A percentile compares a stretch with the other conserved stretches of the same genome.
These are phyloP conservation scores for Bipolaris bicolor DNA, from an alignment of 2,329 filamentous ascomycete species.

Conservation along the genomic window DNA sequence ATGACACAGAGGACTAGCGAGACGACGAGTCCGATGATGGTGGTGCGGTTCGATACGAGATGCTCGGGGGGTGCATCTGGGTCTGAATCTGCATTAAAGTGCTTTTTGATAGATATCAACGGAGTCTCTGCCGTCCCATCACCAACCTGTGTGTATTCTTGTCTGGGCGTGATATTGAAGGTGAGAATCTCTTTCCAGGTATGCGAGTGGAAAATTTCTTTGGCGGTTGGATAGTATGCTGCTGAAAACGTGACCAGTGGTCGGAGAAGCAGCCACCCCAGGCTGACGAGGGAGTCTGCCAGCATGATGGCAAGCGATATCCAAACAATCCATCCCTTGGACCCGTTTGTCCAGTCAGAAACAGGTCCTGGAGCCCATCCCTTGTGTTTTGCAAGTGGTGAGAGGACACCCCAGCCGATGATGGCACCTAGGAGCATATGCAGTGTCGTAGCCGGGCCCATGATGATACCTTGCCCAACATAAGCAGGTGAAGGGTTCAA, in stretches of 20 bases:
- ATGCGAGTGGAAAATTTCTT: slow-evolving; percentile 37
- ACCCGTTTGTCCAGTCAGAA: slow-evolving; percentile 86
- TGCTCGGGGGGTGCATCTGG: slow-evolving; percentile 85
- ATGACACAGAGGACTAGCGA: slow-evolving; percentile 81
- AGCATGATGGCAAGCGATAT: slow-evolving; percentile 95
- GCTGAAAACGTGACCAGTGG: slow-evolving; percentile 62
- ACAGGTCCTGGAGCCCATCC: slow-evolving; percentile 92
- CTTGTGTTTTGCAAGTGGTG: slow-evolving; percentile 80
- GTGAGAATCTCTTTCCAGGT: slow-evolving; percentile 46
- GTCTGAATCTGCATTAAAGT: slow-evolving; percentile 48
- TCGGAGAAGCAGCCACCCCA: slow-evolving; percentile 76
- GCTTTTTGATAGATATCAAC: slow-evolving; percentile 39
- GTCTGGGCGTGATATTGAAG: slow-evolving; percentile 42
- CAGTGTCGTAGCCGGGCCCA: slow-evolving; percentile 92
- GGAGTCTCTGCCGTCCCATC: slow-evolving; percentile 29
- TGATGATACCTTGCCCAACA: slow-evolving; percentile 96
- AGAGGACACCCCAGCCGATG: slow-evolving; percentile 88
- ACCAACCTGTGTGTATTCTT: slow-evolving; percentile 49
- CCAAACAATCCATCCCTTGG: slow-evolving; percentile 99
- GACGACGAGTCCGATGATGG: slow-evolving; percentile 74
- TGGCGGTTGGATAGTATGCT: slow-evolving; percentile 45
- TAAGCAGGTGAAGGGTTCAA: slow-evolving; percentile 97
- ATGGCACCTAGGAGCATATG: slow-evolving; percentile 94
- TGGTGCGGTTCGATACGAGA: slow-evolving; percentile 73
- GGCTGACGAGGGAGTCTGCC: slow-evolving; percentile 85